phyloP scores from a whole-genome alignment of 768 basidiomycete species.

The Hirschioporus abietinus region DNA sequence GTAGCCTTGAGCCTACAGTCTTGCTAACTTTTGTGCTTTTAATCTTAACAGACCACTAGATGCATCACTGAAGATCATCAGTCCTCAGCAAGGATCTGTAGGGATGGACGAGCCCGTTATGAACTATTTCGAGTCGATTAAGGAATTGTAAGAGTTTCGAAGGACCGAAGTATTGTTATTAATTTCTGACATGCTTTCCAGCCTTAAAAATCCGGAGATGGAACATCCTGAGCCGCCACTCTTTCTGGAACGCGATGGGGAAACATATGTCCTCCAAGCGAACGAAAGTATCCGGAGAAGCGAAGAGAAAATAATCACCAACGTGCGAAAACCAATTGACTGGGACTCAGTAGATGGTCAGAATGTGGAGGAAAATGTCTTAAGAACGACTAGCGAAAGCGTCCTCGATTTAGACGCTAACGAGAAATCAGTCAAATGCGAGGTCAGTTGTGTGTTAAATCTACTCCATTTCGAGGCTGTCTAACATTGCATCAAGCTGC shows the following conservation, averaged over 20 bases:
- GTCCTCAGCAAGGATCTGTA: constrained; percentile 22
- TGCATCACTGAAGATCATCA: constrained; percentile 41
- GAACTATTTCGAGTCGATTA: not conserved
- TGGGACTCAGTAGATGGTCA: not conserved
- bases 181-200: constrained; percentile 28
- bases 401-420: constrained; percentile 49
- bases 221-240: constrained; percentile 46
- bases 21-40: constrained; percentile 7
- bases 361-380: constrained; percentile 9
- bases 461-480: not conserved
- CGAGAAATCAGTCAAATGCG: constrained; percentile 44
- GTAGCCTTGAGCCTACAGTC: not conserved
- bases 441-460: constrained; percentile 36
- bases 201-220: constrained; percentile 19
- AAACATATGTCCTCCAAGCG: constrained; percentile 41
- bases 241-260: constrained; percentile 29
- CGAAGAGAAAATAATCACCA: constrained; percentile 20
- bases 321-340: constrained; percentile 7
- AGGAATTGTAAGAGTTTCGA: constrained; percentile 34
- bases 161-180: constrained; percentile 5
- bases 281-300: constrained; percentile 45
- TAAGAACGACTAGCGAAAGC: constrained; percentile 38
- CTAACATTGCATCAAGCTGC: constrained; percentile 30
- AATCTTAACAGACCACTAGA: constrained; percentile 48
- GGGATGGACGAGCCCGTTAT: not conserved